Conservation (phyloP, 1,139 yeast species). For the Kurtzmaniella natalensis region DNA sequence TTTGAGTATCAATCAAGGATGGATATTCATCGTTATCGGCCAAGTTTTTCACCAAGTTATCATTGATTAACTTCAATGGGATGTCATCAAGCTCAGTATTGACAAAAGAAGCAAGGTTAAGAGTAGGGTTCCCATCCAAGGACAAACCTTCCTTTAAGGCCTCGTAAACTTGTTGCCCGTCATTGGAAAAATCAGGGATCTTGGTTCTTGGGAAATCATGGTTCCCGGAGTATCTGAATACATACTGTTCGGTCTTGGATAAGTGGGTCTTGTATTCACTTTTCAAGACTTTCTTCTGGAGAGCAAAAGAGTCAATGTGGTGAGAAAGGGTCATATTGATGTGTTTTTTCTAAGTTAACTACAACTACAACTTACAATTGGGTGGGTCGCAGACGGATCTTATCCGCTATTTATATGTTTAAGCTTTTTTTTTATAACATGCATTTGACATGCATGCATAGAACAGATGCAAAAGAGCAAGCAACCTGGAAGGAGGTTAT, state of each 20-base stretch:
- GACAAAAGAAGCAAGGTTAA: constrained; percentile 87
- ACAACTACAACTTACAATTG: no score
- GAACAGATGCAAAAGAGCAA: no score
- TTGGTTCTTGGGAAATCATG: constrained; percentile 42
- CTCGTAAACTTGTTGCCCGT: constrained; percentile 51
- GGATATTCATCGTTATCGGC: constrained; percentile 96
- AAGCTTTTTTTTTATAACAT: no score
- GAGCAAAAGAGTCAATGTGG: constrained; percentile 34
- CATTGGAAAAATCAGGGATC: constrained; percentile 56
- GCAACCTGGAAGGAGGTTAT: no score
- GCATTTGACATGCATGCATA: no score
- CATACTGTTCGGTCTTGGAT: constrained; percentile 25
- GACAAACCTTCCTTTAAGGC: constrained; percentile 69
- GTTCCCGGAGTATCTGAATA: constrained; percentile 32
- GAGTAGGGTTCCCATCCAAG: constrained; percentile 78
- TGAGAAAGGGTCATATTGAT: constrained; percentile 36
- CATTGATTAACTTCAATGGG: constrained; percentile 46
- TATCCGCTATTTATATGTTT: no score
- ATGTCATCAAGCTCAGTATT: constrained; percentile 60
- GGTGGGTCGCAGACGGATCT: no score
- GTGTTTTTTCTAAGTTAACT: no score
- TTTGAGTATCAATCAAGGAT: constrained; percentile 71
- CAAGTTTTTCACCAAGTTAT: constrained; percentile 78
- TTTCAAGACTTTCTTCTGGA: constrained; percentile 29
- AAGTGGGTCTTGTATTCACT: constrained; percentile 21